These are phyloP conservation scores for Arachis hypogaea DNA, from an alignment of 306 rosid species.

Conservation along the genomic window DNA sequence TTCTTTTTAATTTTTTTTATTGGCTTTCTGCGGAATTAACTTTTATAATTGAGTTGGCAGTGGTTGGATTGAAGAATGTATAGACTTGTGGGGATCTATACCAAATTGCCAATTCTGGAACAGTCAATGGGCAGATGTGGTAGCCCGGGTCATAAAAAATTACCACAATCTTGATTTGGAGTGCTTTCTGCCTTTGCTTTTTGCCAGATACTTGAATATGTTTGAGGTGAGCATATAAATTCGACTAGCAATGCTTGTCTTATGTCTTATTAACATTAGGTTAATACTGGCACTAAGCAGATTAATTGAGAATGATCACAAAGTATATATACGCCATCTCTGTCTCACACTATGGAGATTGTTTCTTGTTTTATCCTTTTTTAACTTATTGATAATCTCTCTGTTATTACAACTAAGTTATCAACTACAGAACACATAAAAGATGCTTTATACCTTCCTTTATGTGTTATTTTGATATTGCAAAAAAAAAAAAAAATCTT, in stretches of 20 bases:
- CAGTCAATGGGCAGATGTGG: constrained; percentile 93
- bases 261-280: constrained; percentile 23
- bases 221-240: constrained; percentile 79
- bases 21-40: constrained; percentile 38
- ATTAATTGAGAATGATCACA: constrained; percentile 27
- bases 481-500: no score
- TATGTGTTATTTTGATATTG: not conserved
- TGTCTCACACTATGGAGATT: constrained; percentile 27
- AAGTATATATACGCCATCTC: constrained; percentile 28
- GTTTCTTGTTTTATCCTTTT: not conserved
- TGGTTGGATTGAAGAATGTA: constrained; percentile 75
- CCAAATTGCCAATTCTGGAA: constrained; percentile 99
- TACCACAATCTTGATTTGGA: constrained; percentile 82
- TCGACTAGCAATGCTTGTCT: constrained; percentile 32
- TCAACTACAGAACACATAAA: constrained; percentile 22
- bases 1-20: constrained; percentile 39
- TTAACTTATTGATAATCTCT: constrained; percentile 11
- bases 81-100: constrained; percentile 83
- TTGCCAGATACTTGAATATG: constrained; percentile 91
- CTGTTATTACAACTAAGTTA: constrained; percentile 21
- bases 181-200: constrained; percentile 77
- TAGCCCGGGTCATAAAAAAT: constrained; percentile 88
- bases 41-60: constrained; percentile 53
- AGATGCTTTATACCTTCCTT: not conserved
- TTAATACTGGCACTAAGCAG: constrained; percentile 3